These are phyloP conservation scores for Zygoascus meyerae DNA, from an alignment of 1,139 yeast genomes.

Conservation along the genomic window DNA sequence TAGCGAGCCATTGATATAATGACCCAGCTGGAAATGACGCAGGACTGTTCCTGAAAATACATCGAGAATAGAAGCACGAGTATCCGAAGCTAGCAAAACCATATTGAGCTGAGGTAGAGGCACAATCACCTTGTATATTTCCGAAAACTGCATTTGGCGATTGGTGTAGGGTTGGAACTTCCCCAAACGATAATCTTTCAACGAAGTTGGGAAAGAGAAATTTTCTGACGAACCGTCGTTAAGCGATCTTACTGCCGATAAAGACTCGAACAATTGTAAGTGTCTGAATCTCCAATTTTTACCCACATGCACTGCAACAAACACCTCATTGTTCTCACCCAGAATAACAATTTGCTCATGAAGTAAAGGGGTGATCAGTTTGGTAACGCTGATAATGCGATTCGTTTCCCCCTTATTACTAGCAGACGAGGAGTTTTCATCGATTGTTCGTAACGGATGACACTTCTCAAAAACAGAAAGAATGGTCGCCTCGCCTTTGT, in stretches of 20 bases:
- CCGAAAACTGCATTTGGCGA: slow-evolving; percentile 17
- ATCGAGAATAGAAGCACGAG: slow-evolving; percentile 47
- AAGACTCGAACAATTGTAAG: slow-evolving; percentile 42
- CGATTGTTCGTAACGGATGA: slow-evolving; percentile 1
- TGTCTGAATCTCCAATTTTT: slow-evolving; percentile 59
- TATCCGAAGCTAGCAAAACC: slow-evolving; percentile 25
- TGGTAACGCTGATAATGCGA: neutral
- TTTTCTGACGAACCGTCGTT: neutral
- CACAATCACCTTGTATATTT: slow-evolving; percentile 19
- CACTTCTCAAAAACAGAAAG: slow-evolving; percentile 13
- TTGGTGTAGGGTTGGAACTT: neutral
- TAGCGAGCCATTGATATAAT: slow-evolving; percentile 55
- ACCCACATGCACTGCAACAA: slow-evolving; percentile 60
- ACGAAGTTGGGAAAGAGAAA: neutral
- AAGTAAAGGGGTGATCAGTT: slow-evolving; percentile 54
- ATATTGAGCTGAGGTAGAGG: slow-evolving; percentile 31
- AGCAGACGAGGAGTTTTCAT: neutral
- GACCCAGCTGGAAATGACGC: slow-evolving; percentile 52
- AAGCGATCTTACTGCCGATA: slow-evolving; percentile 13
- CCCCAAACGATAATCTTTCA: slow-evolving; percentile 1
- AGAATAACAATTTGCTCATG: slow-evolving; percentile 65
- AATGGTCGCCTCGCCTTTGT: slow-evolving; percentile 14
- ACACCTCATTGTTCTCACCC: slow-evolving; percentile 45
- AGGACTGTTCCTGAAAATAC: slow-evolving; percentile 66
- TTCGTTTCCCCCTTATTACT: neutral